Percentiles rank a stretch among this genome's conserved stretches.
Evolutionary conservation across 768 basidiomycete genomes (phyloP).

Genomic region (Panaeolus papilionaceus): DNA sequence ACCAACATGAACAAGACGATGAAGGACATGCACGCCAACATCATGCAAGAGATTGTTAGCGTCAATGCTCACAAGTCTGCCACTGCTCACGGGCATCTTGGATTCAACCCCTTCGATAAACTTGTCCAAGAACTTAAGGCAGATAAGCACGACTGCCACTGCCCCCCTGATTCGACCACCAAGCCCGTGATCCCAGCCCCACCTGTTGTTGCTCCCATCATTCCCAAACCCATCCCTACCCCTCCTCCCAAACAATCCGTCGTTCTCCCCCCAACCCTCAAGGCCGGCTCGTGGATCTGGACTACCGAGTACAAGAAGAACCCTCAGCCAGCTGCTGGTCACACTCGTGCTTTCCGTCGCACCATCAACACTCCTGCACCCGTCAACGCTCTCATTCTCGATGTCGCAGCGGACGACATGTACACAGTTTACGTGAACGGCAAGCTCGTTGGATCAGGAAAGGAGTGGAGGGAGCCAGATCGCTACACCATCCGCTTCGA

Average conservation of each 20-base stretch:
- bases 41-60: background rate
- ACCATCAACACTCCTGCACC: constrained; percentile 25
- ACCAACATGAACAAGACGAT: background rate
- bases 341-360: constrained; percentile 36
- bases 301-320: constrained; percentile 30
- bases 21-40: background rate
- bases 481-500: constrained; percentile 21
- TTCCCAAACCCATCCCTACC: background rate
- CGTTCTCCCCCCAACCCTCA: background rate
- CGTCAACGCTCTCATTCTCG: constrained; percentile 29
- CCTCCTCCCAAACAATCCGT: background rate
- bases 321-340: constrained; percentile 23
- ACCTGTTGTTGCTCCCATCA: too few relatives aligned
- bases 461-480: constrained; percentile 10
- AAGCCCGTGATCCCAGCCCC: too few relatives aligned
- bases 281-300: constrained; percentile 35
- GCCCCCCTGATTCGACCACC: background rate
- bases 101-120: background rate
- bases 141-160: background rate
- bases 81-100: background rate
- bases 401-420: constrained; percentile 33
- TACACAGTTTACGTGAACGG: constrained; percentile 39
- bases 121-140: background rate
- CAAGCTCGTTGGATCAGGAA: constrained; percentile 31
- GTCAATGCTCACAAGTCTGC: background rate